Evolutionary conservation across 176 grass and related monocot genomes (phyloP), one percentile per base, ranked within the genome.

Genomic region (Aegilops sharonensis): DNA sequence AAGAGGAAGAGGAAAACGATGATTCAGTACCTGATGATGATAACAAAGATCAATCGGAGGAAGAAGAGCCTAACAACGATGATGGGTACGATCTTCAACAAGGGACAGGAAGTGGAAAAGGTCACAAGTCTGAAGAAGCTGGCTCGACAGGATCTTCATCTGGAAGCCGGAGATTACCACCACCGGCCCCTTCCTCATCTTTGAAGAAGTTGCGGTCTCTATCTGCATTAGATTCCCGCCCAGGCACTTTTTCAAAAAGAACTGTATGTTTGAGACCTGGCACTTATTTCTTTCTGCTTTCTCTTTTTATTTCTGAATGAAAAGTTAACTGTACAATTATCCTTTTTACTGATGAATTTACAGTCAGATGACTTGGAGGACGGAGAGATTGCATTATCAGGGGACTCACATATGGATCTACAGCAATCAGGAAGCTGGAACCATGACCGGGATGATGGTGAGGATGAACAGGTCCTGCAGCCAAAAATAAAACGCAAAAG

Each of bases 331-430:
- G 14, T 63, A 77, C 60, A 59, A 70, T 30, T 34, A 37, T 85
- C 25, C 56, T 86, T 86, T 88, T 65, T 59, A 24, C 34, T 85
- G 23, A 64, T 80, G 60, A 86, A 86, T 88, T 80, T 91, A 37
- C 90, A 99, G 97, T 6, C 83, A 25, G 97, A 97, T 89, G 97
- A 99, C 78, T 85, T 99, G 78, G 97, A 99, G 80, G 97, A 99
- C 83, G 94, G 97, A 67, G 97, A 99, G 84, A 99, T 99, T 83
- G 97, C 94, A 81, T 89, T 96, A 80, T 97, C 97, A 23, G 94
- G 94, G 30, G 94, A 96, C 75, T 95, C 94, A 6, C 92, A 83
- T 88, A 92, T 95, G 91, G 96, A 95, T 88, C 40, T 94, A 35
- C 97, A 92, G 62, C 97, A 87, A 40, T 96, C 89, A 68, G 88